Evolutionary conservation across 1,284 basidiomycete species (phyloP), one percentile per base, ranked within the genome.

Genomic region (Porogramme epimiltina): DNA sequence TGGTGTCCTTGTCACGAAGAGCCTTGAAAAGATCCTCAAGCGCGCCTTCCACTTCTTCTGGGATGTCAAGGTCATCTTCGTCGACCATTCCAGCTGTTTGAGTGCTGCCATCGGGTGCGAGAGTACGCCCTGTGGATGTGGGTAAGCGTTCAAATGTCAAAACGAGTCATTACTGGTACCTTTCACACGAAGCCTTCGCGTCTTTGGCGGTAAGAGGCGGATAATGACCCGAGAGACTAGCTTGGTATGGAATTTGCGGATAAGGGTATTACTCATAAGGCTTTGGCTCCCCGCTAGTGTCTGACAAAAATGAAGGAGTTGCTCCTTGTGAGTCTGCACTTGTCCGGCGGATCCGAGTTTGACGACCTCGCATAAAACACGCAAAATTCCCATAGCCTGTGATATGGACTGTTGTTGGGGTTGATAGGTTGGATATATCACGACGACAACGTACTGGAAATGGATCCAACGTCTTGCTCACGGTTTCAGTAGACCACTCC

Each of bases 1-100:
- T 77, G 0, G 97, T 98, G 66, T 98, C 95, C 93, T 87, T 92
- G 70, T 98, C 93, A 63, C 93, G 87, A 19, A 98, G 71, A 11
- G 80, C 77, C 25, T 77, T 76, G 64, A 98, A 85, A 2, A 98
- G 72, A 33, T 86, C 80, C 54, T 91, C 87, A 15, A 98, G 73
- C 28, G 87, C 78, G 0, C 70, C 69, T 65, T 99, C 96, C 4
- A 94, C 79, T 47, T 89, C 85, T 44, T 91, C 87, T 0, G 93
- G 89, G 2, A 94, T 77, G 23, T 95, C 89, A 6, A 77, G 68
- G n/a, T 88, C 84, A 3, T 77, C 74, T 11, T 79, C 63, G 34
- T 57, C 49, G 22, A 50, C 33, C 3, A 36, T 22, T 18, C 19
- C 39, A n/a, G 34, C 38, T 16, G 39, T 24, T 4, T 16, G 42